Evolutionary conservation across 2,329 filamentous ascomycete genomes (phyloP), one percentile per base, ranked within the genome.

Genomic region (Calonectria fujianensis): DNA sequence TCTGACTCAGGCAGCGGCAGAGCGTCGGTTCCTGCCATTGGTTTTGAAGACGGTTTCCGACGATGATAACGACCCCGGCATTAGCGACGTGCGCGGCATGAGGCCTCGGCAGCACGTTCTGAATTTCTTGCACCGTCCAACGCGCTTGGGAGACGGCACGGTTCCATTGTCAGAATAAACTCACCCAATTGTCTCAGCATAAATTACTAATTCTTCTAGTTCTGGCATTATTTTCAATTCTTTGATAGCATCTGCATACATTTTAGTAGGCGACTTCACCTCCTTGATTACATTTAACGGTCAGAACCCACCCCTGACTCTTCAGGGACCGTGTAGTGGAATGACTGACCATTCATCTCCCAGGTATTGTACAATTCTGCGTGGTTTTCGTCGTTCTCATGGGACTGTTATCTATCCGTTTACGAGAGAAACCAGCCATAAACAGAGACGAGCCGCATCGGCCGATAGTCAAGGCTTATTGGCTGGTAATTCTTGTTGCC

Each of bases 271-370:
- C 29, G 51, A 54, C 29, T 54, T 54, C 20, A 54, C 13, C 51
- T 54, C 51, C 51, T 54, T 54, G 51, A 32, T 54, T 54, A 54
- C 51, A 54, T 54, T 54, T 20, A 54, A 31, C 2, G 51, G 51
- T 54, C 8, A 20, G 51, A 32, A 8, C 29, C 14, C 27, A 16
- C 8, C 51, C 3, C 29, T 31, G 13, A 9, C 51, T 32, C 27
- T 29, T 20, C 27, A 16, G 5, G 24, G 27, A 32, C 51, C 51
- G 20, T 32, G 14, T 31, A 7, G 27, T 31, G 27, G 16, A 32
- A 52, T 52, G 13, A 20, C 51, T 54, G 51, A 54, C 51, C 5
- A 20, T 32, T 24, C 13, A 54, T 32, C 10, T 54, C 27, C 16
- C 29, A 54, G 51, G 24, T 14, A 54, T 54, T 4, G 51, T 32